These are phyloP conservation scores for sweet orange (Citrus sinensis) DNA, from an alignment of 345 rosid species.

Conservation along the genomic window DVS_A1.0 CM039163.1:50013001-50013500, in stretches of 20 bases:
- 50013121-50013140: not conserved
- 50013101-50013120: not conserved
- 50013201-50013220: conserved; percentile 96
- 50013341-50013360: not conserved
- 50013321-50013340: not conserved
- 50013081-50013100: not conserved
- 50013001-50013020: not conserved
- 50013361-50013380: not conserved
- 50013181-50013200: conserved; percentile 98
- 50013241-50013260: not conserved
- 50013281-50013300: not conserved
- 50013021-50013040: conserved; percentile 2
- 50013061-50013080: not conserved
- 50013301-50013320: not conserved
- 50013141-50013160: conserved; percentile 50
- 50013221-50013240: conserved; percentile 40
- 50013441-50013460: not conserved
- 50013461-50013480: not conserved
- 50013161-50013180: conserved; percentile 98
- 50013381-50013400: not conserved
- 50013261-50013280: not conserved
- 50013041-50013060: not conserved
- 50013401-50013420: not conserved
- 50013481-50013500: not conserved
- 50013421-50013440: not conserved